Percentiles rank a stretch among this genome's conserved stretches.
phyloP scores from a whole-genome alignment of 2,329 filamentous ascomycete genomes.

The Cladosporium oxysporum region DNA sequence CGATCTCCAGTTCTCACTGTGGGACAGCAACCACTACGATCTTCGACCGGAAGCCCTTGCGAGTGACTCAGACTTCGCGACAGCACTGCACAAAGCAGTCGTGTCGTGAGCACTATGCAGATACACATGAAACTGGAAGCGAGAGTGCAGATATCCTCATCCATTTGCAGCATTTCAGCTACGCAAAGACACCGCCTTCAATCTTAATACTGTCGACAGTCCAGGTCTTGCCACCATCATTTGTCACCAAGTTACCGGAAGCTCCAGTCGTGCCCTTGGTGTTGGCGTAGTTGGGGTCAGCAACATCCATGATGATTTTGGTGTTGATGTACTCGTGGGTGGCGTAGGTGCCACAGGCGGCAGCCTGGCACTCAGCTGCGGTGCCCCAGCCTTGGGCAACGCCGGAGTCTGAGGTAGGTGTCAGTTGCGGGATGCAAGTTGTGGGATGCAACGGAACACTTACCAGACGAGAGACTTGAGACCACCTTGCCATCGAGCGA shows the following conservation, averaged over 20 bases:
- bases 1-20: not conserved
- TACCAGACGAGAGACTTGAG: constrained; percentile 49
- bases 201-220: constrained; percentile 44
- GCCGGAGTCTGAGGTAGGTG: constrained; percentile 23
- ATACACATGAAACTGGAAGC: not conserved
- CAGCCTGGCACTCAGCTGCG: constrained; percentile 44
- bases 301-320: constrained; percentile 38
- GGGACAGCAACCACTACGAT: not conserved
- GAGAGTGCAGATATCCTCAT: not conserved
- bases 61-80: not conserved
- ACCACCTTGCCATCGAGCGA: constrained; percentile 41
- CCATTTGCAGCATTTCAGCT: not conserved
- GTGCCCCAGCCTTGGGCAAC: constrained; percentile 41
- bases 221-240: constrained; percentile 48
- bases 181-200: constrained; percentile 9
- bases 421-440: constrained; percentile 18
- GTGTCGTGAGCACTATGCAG: not conserved
- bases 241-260: constrained; percentile 45
- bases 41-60: not conserved
- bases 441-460: constrained; percentile 18
- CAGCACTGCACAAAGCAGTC: not conserved
- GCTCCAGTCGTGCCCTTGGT: constrained; percentile 43
- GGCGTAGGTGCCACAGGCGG: constrained; percentile 44
- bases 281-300: constrained; percentile 43
- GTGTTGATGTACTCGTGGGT: constrained; percentile 48